Evolutionary conservation across 164 flowering plant species (phyloP), one percentile per base, ranked within the genome.

Genomic region (Paratinospora sagittata): DNA sequence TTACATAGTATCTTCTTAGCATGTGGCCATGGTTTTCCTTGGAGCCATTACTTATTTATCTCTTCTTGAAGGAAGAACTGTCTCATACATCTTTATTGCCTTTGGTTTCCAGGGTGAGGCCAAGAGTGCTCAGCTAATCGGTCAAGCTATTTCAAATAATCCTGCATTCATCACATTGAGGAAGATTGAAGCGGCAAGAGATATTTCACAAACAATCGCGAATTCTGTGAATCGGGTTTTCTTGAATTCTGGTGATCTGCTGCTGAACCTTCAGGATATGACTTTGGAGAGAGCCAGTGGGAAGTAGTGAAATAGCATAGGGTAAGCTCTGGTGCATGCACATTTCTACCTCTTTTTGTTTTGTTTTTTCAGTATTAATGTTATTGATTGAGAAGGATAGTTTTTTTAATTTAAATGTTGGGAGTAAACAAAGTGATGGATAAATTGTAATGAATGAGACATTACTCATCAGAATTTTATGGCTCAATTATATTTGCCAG

Each of bases 151-250:
- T 65, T 67, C 87, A 26, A 83, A 84, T 74, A 85, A 87, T 72
- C 84, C 85, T 36, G 87, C 88, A 26, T 87, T 87, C 69, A 84
- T 87, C 66, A 82, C 86, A 3, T 77, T 87, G 24, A 83, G 89
- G 75, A 81, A 75, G 70, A 87, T 87, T 61, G 89, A 85, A 80
- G 91, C 89, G 37, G 74, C 89, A n/a, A 80, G 86, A 64, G 89
- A 87, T 63, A 83, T 84, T 66, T 86, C 89, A 10, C 80, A 83
- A 0, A 79, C 80, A 6, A 66, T 85, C 3, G 21, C 86, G 5
- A 78, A 73, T 69, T 69, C 86, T 19, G 71, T 74, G 60, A 85
- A 87, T 78, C 77, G 77, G 55, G 82, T 81, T 9, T 80, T 77
- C 76, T 78, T 86, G 82, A 78, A 47, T 72, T 74, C 88, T 0